phyloP scores from a whole-genome alignment of 1,284 basidiomycete species.

The Sphaerobolus stellatus region DNA sequence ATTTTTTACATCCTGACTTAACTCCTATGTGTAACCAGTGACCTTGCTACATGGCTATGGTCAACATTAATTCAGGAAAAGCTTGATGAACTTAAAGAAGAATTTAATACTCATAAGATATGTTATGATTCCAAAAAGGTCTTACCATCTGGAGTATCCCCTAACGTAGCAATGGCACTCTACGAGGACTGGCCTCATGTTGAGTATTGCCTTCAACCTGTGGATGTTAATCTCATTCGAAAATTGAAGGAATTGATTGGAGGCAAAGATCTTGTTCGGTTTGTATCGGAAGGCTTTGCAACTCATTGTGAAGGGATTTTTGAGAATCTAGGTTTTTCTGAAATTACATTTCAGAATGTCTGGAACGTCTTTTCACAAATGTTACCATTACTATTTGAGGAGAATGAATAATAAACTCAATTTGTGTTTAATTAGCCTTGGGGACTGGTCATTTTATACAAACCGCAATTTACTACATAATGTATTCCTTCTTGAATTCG shows the following conservation, averaged over 20 bases:
- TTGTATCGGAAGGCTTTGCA: conserved; percentile 29
- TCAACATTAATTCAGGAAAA: conserved; percentile 27
- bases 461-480: too few species aligned
- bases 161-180: conserved; percentile 22
- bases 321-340: conserved; percentile 17
- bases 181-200: conserved; percentile 17
- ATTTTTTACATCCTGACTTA: too few species aligned
- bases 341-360: conserved; percentile 28
- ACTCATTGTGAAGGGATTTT: conserved; percentile 21
- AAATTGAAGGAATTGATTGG: conserved; percentile 30
- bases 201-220: conserved; percentile 24
- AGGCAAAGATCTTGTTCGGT: conserved; percentile 31
- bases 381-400: too few species aligned
- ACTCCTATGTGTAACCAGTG: too few species aligned
- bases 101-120: conserved; percentile 23
- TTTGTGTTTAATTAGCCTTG: too few species aligned
- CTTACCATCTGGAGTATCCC: conserved; percentile 28
- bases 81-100: conserved; percentile 23
- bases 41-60: too few species aligned
- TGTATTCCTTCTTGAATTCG: too few species aligned
- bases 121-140: conserved; percentile 24
- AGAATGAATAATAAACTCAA: too few species aligned
- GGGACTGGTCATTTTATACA: too few species aligned
- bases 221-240: conserved; percentile 26
- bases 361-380: conserved; percentile 30